phyloP scores from a whole-genome alignment of 2,329 filamentous ascomycete species.

The Neonectria magnoliae region DNA sequence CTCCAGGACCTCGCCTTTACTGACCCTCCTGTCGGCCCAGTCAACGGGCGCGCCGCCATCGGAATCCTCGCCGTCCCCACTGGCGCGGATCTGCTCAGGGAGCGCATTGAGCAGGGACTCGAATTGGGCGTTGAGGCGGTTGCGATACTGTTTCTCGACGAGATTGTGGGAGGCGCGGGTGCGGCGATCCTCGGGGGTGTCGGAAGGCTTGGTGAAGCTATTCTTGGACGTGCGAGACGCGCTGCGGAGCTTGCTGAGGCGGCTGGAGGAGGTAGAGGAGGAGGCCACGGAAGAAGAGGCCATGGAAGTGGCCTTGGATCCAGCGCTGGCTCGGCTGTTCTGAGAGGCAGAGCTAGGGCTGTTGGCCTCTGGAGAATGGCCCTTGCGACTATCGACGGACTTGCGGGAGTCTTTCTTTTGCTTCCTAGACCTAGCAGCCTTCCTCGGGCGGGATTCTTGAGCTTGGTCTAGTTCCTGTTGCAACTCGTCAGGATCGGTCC shows the following conservation, averaged over 20 bases:
- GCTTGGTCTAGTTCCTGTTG: slow-evolving; percentile 18
- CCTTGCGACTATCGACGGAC: slow-evolving; percentile 21
- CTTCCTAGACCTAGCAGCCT: slow-evolving; percentile 28
- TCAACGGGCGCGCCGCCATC: slow-evolving; percentile 32
- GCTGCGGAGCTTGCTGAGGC: slow-evolving; percentile 41
- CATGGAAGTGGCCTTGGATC: slow-evolving; percentile 38
- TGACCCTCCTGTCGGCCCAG: slow-evolving; percentile 36
- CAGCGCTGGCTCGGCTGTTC: slow-evolving; percentile 37
- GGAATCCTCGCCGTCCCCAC: slow-evolving; percentile 36
- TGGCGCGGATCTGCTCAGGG: slow-evolving; percentile 35
- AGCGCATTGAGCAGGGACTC: slow-evolving; percentile 39
- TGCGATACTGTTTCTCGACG: slow-evolving; percentile 43
- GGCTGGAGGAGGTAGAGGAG: slow-evolving; percentile 39
- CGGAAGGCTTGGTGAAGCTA: slow-evolving; percentile 38
- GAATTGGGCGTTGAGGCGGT: slow-evolving; percentile 42
- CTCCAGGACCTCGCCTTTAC: slow-evolving; percentile 43
- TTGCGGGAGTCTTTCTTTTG: slow-evolving; percentile 36
- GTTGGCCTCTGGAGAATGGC: slow-evolving; percentile 34
- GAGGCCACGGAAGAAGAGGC: slow-evolving; percentile 28
- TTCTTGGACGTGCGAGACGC: slow-evolving; percentile 44
- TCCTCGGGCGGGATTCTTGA: slow-evolving; percentile 31
- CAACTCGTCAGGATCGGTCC: slow-evolving; percentile 37
- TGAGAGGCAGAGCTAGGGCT: slow-evolving; percentile 39
- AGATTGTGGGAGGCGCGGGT: slow-evolving; percentile 43
- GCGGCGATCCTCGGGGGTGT: slow-evolving; percentile 41